Evolutionary conservation across 805 yeast species (phyloP), one percentile per base, ranked within the genome.

Genomic region (Yarrowia bubula): DNA sequence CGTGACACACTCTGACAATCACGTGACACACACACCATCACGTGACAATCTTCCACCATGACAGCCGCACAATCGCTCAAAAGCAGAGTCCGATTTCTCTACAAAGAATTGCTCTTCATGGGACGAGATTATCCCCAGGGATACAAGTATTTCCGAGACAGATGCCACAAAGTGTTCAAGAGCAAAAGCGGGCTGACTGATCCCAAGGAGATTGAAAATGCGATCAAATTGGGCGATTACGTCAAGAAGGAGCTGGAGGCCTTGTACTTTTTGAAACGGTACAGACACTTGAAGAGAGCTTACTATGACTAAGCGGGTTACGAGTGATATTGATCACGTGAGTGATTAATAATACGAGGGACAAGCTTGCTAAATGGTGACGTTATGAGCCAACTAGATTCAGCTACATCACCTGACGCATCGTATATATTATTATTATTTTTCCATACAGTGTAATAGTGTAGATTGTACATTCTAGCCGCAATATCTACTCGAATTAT

Each of bases 71-170:
- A 53, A 3, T 32, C 61, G 4, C 61, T 55, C 31, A 55, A 71
- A 35, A 10, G 60, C 9, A 61, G 68, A 38, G 77, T 74, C 14
- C 71, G 74, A 8, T 73, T 72, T 51, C 71, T 72, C 32, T 77
- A 74, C 72, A 77, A 77, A 65, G 79, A 77, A 50, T 71, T 77
- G 41, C 69, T 76, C 8, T 77, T 73, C 64, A 68, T 77, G 74
- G 79, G 78, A 15, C 69, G 71, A 32, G 78, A 75, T 41, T 77
- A 76, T 63, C 80, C 80, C 71, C 73, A 68, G 39, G 78, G 78
- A 9, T 76, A 76, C 66, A 67, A 65, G 14, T 70, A 70, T 58
- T 74, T 74, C 47, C 65, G 74, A 8, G 65, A 64, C 15, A 68
- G 70, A 57, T 68, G 77, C 15, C 71, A 73, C 50, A 46, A 62